These are phyloP conservation scores for Laguncularia racemosa DNA, from an alignment of 345 rosid species.

Conservation along the genomic window DNA sequence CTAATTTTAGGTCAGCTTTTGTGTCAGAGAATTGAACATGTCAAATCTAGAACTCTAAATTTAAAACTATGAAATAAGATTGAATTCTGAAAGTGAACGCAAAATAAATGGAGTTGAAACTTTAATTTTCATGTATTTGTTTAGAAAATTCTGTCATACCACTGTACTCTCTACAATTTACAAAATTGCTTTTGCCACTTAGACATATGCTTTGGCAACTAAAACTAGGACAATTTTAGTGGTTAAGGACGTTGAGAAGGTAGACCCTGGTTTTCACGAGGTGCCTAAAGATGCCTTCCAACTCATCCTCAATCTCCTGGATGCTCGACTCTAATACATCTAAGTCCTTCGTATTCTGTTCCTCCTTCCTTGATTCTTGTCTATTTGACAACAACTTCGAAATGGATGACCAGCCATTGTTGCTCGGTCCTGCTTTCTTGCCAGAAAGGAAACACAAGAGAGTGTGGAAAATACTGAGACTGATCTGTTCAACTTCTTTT, in stretches of 20 bases:
- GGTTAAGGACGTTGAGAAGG: conserved; percentile 17
- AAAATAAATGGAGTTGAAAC: too few species aligned
- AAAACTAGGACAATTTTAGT: not conserved
- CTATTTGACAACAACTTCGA: conserved; percentile 16
- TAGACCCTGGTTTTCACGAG: conserved; percentile 15
- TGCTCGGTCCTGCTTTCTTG: conserved; percentile 11
- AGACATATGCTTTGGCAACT: not conserved
- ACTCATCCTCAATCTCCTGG: conserved; percentile 13
- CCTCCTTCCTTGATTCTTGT: conserved; percentile 12
- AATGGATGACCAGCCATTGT: conserved; percentile 7
- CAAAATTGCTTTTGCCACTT: not conserved
- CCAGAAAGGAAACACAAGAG: conserved; percentile 15
- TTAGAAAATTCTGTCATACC: too few species aligned
- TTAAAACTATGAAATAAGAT: too few species aligned
- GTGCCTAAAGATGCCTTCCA: conserved; percentile 14
- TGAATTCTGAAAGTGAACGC: too few species aligned
- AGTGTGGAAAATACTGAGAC: conserved; percentile 20
- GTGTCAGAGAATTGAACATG: too few species aligned
- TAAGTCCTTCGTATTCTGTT: not conserved
- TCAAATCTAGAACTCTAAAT: too few species aligned
- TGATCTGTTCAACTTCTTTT: conserved; percentile 23
- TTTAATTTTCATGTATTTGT: too few species aligned
- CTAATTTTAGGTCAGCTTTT: too few species aligned
- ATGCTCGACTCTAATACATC: too few species aligned
- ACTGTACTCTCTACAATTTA: not conserved